phyloP scores from a whole-genome alignment of 306 rosid genomes.

The Begonia fuchsioides region DNA sequence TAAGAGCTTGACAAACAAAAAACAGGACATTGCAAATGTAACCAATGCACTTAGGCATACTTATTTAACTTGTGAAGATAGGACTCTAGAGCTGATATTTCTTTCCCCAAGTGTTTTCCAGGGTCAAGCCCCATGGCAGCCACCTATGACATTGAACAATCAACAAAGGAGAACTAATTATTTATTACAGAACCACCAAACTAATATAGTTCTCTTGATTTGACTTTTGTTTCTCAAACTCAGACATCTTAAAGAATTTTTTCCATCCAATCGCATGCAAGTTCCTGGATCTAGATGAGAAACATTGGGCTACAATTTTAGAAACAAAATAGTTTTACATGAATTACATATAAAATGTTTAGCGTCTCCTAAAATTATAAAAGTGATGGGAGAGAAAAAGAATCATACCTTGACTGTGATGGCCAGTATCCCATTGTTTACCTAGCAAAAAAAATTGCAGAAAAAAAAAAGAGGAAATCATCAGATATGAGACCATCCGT shows the following conservation, averaged over 20 bases:
- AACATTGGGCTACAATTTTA: too few species aligned
- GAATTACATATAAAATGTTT: background rate
- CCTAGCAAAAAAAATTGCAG: slow-evolving; percentile 26
- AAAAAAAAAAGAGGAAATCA: slow-evolving; percentile 2
- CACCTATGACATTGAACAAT: slow-evolving; percentile 41
- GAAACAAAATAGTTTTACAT: too few species aligned
- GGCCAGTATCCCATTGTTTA: slow-evolving; percentile 62
- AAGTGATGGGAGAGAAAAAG: slow-evolving; percentile 4
- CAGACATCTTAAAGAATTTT: too few species aligned
- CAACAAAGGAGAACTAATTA: background rate
- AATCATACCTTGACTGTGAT: slow-evolving; percentile 74
- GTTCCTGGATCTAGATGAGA: too few species aligned
- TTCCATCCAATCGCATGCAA: too few species aligned
- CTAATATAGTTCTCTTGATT: too few species aligned
- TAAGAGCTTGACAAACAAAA: background rate
- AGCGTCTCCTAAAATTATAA: slow-evolving; percentile 1
- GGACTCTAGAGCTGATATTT: slow-evolving; percentile 46
- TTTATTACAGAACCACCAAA: too few species aligned
- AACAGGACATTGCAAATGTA: background rate
- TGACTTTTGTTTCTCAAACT: too few species aligned
- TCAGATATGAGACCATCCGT: background rate
- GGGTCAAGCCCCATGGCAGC: slow-evolving; percentile 98
- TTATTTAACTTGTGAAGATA: slow-evolving; percentile 76
- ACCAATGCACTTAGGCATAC: slow-evolving; percentile 24
- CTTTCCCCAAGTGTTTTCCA: slow-evolving; percentile 86